Percentiles rank a stretch among this genome's conserved stretches.
phyloP scores from a whole-genome alignment of 176 grass and related monocot species.

The Hordeum marinum region DNA sequence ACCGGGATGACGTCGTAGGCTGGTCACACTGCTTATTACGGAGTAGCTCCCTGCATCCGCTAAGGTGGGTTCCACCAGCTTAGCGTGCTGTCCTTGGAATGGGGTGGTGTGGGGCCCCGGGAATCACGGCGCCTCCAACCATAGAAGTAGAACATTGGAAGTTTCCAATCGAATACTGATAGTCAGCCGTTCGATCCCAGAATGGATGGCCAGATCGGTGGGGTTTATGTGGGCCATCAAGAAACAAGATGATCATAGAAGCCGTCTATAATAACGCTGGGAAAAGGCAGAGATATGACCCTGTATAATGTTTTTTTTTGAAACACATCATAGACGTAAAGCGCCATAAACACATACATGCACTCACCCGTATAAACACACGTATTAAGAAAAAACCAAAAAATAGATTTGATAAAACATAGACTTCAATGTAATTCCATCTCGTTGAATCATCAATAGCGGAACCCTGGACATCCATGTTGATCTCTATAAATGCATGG shows the following conservation, averaged over 20 bases:
- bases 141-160: constrained; percentile 27
- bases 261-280: too few relatives aligned
- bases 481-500: too few relatives aligned
- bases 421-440: too few relatives aligned
- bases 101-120: not conserved
- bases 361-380: too few relatives aligned
- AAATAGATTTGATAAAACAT: too few relatives aligned
- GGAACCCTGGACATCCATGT: too few relatives aligned
- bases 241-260: not conserved
- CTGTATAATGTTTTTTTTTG: too few relatives aligned
- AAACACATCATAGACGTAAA: too few relatives aligned
- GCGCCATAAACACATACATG: too few relatives aligned
- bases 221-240: not conserved
- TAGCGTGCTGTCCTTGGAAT: constrained; percentile 18
- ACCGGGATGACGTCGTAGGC: constrained; percentile 8
- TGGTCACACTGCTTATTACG: not conserved
- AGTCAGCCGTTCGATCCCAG: not conserved
- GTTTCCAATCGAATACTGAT: not conserved
- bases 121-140: constrained; percentile 32
- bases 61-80: constrained; percentile 42
- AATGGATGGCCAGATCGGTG: not conserved
- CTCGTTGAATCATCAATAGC: too few relatives aligned
- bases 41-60: constrained; percentile 34
- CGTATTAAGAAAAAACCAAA: too few relatives aligned
- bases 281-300: not conserved